Evolutionary conservation across 192 early-diverging fungal species (phyloP).

Genomic region (Spizellomyces punctatus): DNA sequence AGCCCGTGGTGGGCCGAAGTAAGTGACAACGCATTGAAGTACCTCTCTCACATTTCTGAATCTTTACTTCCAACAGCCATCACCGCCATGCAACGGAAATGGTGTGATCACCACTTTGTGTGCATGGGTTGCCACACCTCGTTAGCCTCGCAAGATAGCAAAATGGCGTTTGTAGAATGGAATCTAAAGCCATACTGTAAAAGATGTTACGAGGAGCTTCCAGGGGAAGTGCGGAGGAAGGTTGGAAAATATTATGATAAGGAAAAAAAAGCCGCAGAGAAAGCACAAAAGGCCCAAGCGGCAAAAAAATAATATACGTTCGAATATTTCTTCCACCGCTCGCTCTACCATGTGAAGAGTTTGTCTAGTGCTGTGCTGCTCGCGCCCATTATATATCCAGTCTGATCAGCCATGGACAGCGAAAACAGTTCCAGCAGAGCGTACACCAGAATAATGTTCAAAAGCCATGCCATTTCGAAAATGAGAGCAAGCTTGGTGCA

Average conservation of each 20-base stretch:
- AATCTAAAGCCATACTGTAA: slow-evolving; percentile 52
- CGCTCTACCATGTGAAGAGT: no score
- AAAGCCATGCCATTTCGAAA: no score
- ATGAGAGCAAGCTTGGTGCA: no score
- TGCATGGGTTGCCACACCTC: slow-evolving; percentile 45
- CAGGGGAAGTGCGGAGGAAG: slow-evolving; percentile 34
- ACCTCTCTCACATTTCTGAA: background rate
- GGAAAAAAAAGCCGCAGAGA: slow-evolving; percentile 33
- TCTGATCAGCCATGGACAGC: no score
- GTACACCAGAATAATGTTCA: no score
- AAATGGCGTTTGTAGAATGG: slow-evolving; percentile 43
- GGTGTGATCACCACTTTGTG: slow-evolving; percentile 54
- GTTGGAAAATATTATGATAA: slow-evolving; percentile 32
- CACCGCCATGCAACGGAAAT: slow-evolving; percentile 38
- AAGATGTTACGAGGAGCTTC: slow-evolving; percentile 49
- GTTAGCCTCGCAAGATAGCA: slow-evolving; percentile 7
- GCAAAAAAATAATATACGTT: background rate
- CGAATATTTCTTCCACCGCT: no score
- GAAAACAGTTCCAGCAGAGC: no score
- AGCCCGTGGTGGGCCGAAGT: slow-evolving; percentile 45
- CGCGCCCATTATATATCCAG: no score
- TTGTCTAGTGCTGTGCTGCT: no score
- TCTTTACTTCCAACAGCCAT: slow-evolving; percentile 29
- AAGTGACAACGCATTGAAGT: background rate
- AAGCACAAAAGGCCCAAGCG: background rate